Evolutionary conservation across 176 grass and related monocot genomes (phyloP).

Genomic region (Musa itinerans): DNA sequence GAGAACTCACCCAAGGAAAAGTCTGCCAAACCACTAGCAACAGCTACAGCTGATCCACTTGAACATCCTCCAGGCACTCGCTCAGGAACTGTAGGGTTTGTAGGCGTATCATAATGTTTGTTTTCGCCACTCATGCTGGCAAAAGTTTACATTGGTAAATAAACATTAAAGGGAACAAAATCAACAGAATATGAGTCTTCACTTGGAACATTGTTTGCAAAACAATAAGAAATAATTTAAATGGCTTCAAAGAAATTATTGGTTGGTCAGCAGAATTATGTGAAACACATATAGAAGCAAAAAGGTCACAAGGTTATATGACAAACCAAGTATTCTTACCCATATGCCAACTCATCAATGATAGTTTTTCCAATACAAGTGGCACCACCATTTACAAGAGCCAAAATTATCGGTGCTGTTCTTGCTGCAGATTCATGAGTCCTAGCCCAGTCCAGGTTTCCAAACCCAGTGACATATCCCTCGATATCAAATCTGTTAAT

Average conservation of each 20-base stretch:
- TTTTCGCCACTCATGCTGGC: conserved; percentile 80
- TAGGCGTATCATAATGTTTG: conserved; percentile 74
- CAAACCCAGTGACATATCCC: conserved; percentile 69
- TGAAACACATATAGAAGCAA: neutral
- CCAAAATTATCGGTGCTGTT: conserved; percentile 62
- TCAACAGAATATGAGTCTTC: neutral
- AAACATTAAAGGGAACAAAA: neutral
- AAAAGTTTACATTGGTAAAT: neutral
- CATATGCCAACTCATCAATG: conserved; percentile 91
- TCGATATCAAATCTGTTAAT: conserved; percentile 68
- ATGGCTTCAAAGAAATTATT: neutral
- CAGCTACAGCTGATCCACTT: conserved; percentile 90
- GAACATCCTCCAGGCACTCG: conserved; percentile 84
- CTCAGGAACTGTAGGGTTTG: conserved; percentile 54
- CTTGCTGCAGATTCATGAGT: conserved; percentile 44
- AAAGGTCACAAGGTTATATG: conserved; percentile 5
- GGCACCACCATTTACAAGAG: conserved; percentile 68
- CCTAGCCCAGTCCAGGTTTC: conserved; percentile 62
- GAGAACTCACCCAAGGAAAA: conserved; percentile 78
- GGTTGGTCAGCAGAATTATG: neutral
- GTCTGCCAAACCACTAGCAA: conserved; percentile 80
- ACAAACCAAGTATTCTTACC: conserved; percentile 30
- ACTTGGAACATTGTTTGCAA: neutral
- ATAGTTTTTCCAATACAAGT: conserved; percentile 88
- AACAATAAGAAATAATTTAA: neutral